Evolutionary conservation across 805 yeast species (phyloP).

Genomic region (Pichia heedii): DNA sequence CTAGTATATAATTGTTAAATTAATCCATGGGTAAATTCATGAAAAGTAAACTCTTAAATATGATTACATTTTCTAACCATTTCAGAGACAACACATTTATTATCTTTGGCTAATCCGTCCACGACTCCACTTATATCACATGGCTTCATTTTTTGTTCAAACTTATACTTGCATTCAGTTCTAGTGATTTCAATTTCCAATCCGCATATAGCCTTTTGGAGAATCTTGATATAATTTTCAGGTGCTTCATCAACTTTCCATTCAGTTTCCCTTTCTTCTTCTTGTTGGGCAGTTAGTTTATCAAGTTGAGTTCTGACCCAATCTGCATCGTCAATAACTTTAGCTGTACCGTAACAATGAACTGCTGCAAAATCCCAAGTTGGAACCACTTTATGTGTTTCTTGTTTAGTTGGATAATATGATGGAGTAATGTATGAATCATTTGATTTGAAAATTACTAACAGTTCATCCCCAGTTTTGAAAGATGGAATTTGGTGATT

Average conservation of each 20-base stretch:
- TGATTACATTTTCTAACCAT: conserved; percentile 4
- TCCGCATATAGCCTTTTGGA: conserved; percentile 47
- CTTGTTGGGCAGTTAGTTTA: conserved; percentile 39
- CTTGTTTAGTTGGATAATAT: conserved; percentile 48
- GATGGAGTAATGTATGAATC: conserved; percentile 49
- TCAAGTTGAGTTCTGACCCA: conserved; percentile 39
- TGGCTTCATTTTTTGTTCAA: conserved; percentile 40
- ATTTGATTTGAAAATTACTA: conserved; percentile 44
- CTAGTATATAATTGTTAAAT: too few species aligned
- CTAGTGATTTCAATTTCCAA: conserved; percentile 40
- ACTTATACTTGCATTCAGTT: conserved; percentile 46
- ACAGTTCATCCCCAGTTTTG: conserved; percentile 30
- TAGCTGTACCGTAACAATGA: conserved; percentile 46
- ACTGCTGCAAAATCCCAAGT: conserved; percentile 60
- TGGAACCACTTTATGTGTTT: conserved; percentile 56
- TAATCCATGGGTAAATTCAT: too few species aligned
- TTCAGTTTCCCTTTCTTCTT: conserved; percentile 28
- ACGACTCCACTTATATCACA: conserved; percentile 45
- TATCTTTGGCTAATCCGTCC: conserved; percentile 32
- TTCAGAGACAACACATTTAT: conserved; percentile 6
- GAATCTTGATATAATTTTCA: conserved; percentile 31
- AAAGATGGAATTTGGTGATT: conserved; percentile 43
- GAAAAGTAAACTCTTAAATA: too few species aligned
- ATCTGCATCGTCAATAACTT: conserved; percentile 34
- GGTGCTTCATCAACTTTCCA: conserved; percentile 59